Evolutionary conservation across 352 stramenopile genomes (phyloP), one percentile per base, ranked within the genome.

Genomic region (Pseudoperonospora humuli): DNA sequence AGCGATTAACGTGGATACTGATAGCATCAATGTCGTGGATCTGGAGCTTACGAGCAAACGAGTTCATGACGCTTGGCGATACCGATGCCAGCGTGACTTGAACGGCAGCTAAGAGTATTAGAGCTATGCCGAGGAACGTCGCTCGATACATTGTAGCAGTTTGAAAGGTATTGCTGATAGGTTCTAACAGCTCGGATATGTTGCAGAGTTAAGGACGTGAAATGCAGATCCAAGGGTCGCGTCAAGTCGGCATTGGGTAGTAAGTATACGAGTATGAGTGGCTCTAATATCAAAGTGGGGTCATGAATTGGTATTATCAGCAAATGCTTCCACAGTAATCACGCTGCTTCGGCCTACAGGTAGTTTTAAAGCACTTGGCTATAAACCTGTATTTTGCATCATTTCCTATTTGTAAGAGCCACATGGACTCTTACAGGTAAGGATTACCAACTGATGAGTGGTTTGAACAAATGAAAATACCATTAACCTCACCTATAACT

Each of bases 381-480:
- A 85, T 81, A 63, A 33, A 82, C 70, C 70, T 66, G 65, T 81
- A 57, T 64, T 65, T 84, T 81, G 63, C 72, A 82, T 82, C 70
- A 85, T 82, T 68, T 79, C 73, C 69, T 83, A 76, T 82, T 82
- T 85, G 73, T 85, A 85, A 75, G 57, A 71, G 59, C 38, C 54
- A 25, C 58, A 54, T 48, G 61, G 52, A 58, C 60, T 72, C 47
- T 57, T 85, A 85, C 73, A 82, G 67, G 67, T 85, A 85, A 82
- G 70, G 73, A 82, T 85, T 85, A 84, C 71, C 67, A 84, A 84
- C 66, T 80, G 71, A 84, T 84, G 68, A 84, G 68, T 81, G 52
- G 1, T 54, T 75, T 70, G 53, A 39, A 0, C 11, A 14, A 1
- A 9, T 3, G 23, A 0, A 2, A 7, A 11, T 2, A 19, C 11